Percentiles rank a stretch among this genome's conserved stretches.
These are phyloP conservation scores for Cadophora malorum DNA, from an alignment of 2,329 filamentous ascomycete genomes.

Conservation along the genomic window DNA sequence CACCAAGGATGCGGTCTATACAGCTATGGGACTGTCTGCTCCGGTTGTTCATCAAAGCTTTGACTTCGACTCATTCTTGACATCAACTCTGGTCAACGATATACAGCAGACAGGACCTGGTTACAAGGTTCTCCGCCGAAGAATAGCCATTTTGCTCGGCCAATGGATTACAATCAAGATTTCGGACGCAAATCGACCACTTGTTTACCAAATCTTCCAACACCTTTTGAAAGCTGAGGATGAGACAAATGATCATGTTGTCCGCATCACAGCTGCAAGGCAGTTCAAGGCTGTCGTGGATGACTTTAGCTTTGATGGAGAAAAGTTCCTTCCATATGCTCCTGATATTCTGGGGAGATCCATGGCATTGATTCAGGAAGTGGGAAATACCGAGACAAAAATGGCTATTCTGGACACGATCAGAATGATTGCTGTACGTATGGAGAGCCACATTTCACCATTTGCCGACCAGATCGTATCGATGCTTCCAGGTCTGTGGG, in stretches of 20 bases:
- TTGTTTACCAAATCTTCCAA: slow-evolving; percentile 88
- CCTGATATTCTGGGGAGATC: slow-evolving; percentile 74
- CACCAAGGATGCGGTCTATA: slow-evolving; percentile 93
- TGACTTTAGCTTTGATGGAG: slow-evolving; percentile 80
- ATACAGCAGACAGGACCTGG: slow-evolving; percentile 67
- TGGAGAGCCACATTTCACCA: slow-evolving; percentile 73
- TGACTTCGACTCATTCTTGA: slow-evolving; percentile 83
- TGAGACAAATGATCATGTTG: slow-evolving; percentile 84
- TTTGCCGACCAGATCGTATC: slow-evolving; percentile 83
- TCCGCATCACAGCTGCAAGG: slow-evolving; percentile 87
- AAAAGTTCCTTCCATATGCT: slow-evolving; percentile 79
- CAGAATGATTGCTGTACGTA: slow-evolving; percentile 76
- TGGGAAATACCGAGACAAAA: slow-evolving; percentile 86
- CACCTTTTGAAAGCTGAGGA: slow-evolving; percentile 83
- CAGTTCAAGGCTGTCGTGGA: slow-evolving; percentile 83
- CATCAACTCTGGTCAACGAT: slow-evolving; percentile 77
- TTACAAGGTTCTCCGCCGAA: slow-evolving; percentile 83
- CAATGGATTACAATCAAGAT: slow-evolving; percentile 88
- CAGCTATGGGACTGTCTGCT: slow-evolving; percentile 85
- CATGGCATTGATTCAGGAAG: slow-evolving; percentile 78
- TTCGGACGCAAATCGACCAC: slow-evolving; percentile 67
- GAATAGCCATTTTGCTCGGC: slow-evolving; percentile 86
- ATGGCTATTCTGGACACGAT: slow-evolving; percentile 89
- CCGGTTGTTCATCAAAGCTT: slow-evolving; percentile 75
- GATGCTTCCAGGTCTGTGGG: slow-evolving; percentile 83